Percentiles rank a stretch among this genome's conserved stretches.
Conservation (phyloP, 257 asterid genomes). For the Nicotiana otophora region DNA sequence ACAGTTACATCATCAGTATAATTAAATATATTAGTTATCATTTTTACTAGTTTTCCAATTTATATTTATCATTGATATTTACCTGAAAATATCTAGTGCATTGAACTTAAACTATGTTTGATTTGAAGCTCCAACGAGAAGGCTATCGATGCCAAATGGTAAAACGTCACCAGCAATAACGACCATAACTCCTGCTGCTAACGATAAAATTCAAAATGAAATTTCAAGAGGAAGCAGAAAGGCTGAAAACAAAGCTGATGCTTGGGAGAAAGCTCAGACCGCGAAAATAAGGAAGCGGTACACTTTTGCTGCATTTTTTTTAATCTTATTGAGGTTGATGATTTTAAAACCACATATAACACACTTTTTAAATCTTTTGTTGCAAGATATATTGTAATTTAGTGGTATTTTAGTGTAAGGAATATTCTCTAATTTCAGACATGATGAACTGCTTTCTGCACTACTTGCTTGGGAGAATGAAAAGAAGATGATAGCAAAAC, state of each 20-base stretch:
- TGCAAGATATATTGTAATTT: not conserved
- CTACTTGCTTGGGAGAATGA: constrained; percentile 58
- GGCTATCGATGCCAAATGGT: constrained; percentile 21
- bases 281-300: constrained; percentile 56
- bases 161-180: constrained; percentile 23
- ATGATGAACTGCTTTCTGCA: constrained; percentile 37
- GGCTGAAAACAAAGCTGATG: constrained; percentile 38
- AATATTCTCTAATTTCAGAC: constrained; percentile 30
- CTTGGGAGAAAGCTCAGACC: constrained; percentile 61
- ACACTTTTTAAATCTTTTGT: not conserved
- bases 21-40: not conserved
- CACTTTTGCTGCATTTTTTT: not conserved
- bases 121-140: constrained; percentile 31
- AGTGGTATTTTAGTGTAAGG: not conserved
- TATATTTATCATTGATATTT: not conserved
- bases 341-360: not conserved
- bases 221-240: constrained; percentile 20
- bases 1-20: too few relatives aligned
- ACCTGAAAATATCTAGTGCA: not conserved
- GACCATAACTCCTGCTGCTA: constrained; percentile 23
- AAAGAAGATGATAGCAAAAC: constrained; percentile 42
- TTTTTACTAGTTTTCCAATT: not conserved
- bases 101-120: not conserved
- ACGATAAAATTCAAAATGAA: constrained; percentile 27
- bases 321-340: not conserved